These are phyloP conservation scores for Penicillium alfredii DNA, from an alignment of 495 filamentous ascomycete genomes.

Conservation along the genomic window DNA sequence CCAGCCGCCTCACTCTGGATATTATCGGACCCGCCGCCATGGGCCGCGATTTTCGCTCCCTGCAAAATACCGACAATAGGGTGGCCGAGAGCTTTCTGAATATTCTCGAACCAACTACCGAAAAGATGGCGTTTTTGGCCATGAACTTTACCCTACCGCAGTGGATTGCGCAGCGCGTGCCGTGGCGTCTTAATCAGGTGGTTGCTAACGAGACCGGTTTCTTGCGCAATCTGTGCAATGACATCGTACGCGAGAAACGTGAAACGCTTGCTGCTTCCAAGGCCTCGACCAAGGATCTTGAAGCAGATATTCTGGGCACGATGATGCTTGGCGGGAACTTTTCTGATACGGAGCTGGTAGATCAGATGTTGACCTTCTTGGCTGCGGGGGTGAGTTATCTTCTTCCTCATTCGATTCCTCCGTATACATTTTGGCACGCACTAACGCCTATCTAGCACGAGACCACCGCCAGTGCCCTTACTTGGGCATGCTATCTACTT, in stretches of 20 bases:
- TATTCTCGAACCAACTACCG: conserved; percentile 45
- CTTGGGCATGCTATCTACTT: conserved; percentile 48
- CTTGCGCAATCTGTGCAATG: conserved; percentile 57
- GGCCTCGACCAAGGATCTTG: conserved; percentile 47
- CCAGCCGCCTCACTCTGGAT: conserved; percentile 69
- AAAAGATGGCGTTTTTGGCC: conserved; percentile 43
- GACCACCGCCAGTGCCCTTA: conserved; percentile 49
- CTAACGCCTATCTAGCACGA: conserved; percentile 37
- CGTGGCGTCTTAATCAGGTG: conserved; percentile 61
- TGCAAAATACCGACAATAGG: conserved; percentile 56
- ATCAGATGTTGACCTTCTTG: conserved; percentile 52
- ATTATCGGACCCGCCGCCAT: conserved; percentile 81
- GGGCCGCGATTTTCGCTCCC: conserved; percentile 70
- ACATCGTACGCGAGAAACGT: conserved; percentile 62
- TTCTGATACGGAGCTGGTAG: conserved; percentile 45
- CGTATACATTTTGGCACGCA: no score
- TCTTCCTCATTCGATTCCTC: not conserved
- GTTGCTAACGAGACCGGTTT: conserved; percentile 49
- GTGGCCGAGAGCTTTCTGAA: conserved; percentile 61
- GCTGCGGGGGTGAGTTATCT: conserved; percentile 37
- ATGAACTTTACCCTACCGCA: conserved; percentile 43
- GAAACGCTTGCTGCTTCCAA: conserved; percentile 48
- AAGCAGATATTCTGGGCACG: conserved; percentile 64
- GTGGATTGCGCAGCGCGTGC: conserved; percentile 48
- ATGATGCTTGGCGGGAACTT: conserved; percentile 51